A percentile compares a stretch with the other conserved stretches of the same genome.
Conservation (phyloP, 1,284 basidiomycete genomes). For the Neolentinus lepideus region DNA sequence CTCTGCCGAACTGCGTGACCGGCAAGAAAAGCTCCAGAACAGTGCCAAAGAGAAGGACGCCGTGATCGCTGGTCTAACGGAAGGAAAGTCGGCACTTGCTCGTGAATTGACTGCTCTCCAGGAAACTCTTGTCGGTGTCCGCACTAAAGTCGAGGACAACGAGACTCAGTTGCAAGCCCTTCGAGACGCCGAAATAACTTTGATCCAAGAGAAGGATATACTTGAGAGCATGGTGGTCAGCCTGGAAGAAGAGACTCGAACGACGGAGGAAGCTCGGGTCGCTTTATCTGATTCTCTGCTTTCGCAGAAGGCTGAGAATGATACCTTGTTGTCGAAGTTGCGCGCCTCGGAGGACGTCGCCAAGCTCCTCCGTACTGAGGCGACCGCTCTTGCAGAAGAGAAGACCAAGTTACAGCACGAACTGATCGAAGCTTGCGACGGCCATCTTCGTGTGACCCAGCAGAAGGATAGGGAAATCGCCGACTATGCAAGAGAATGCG, state of each 20-base stretch:
- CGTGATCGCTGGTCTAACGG: neutral
- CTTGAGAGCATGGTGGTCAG: neutral
- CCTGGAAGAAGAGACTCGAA: neutral
- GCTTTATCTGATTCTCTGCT: neutral
- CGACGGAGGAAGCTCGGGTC: neutral
- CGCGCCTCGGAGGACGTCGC: neutral
- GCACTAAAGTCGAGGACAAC: neutral
- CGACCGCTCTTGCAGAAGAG: neutral
- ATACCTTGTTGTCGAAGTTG: neutral
- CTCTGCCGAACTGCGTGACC: neutral
- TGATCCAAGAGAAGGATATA: neutral
- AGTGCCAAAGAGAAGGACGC: neutral
- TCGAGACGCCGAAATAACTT: neutral
- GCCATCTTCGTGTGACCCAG: neutral
- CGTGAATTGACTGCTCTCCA: neutral
- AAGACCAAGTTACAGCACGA: neutral
- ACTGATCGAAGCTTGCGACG: neutral
- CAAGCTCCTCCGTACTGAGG: neutral
- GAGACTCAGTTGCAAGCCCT: neutral
- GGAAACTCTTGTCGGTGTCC: neutral
- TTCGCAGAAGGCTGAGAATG: neutral
- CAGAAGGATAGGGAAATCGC: neutral
- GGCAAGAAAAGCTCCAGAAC: neutral
- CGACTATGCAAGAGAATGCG: neutral
- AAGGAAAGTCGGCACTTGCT: neutral